Evolutionary conservation across 148 eudicot species (phyloP), one percentile per base, ranked within the genome.

Genomic region (Pouteria glomerata): DNA sequence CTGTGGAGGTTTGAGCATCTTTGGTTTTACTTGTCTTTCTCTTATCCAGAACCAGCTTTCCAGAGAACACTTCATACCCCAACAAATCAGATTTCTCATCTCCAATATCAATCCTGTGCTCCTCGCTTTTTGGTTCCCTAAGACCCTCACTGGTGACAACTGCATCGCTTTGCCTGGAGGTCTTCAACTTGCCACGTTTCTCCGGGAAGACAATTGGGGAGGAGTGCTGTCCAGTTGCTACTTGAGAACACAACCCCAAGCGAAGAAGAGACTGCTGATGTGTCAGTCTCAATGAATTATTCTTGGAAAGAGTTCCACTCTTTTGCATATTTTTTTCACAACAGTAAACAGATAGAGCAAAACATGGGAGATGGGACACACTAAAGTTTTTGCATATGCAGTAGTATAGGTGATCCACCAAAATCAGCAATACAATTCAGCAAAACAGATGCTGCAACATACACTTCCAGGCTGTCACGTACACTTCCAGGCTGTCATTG

Each of bases 171-270:
- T 70, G 76, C 34, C 72, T 81, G 48, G 92, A 82, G 50, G 80
- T 78, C 84, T 83, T 95, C 70, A 79, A 87, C 82, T 85, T 89
- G 71, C 90, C 69, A 64, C 96, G 93, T 73, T 95, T 95, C 79
- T 91, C 99, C n/a, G 99, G 99, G 75, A 91, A 95, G 26, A 95
- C 97, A 76, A 88, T 84, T 21, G 99, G 99, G 23, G 99, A 95
- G 52, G 91, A 81, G 68, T 89, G 96, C 71, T 94, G 98, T 63
- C 90, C 91, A 14, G 93, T 85, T 66, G 96, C 72, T 81, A 88
- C 76, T 80, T 88, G 97, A 70, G 97, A 88, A 81, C 97, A 95
- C 62, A 86, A 84, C 27, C 92, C 88, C 77, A 95, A 63, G 31
- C 92, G 93, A 27, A 92, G 96, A 73, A 83, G 81, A 76, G 99